Percentiles rank a stretch among this genome's conserved stretches.
These are phyloP conservation scores for Skeletonema grethae DNA, from an alignment of 108 stramenopile species.

Conservation along the genomic window DNA sequence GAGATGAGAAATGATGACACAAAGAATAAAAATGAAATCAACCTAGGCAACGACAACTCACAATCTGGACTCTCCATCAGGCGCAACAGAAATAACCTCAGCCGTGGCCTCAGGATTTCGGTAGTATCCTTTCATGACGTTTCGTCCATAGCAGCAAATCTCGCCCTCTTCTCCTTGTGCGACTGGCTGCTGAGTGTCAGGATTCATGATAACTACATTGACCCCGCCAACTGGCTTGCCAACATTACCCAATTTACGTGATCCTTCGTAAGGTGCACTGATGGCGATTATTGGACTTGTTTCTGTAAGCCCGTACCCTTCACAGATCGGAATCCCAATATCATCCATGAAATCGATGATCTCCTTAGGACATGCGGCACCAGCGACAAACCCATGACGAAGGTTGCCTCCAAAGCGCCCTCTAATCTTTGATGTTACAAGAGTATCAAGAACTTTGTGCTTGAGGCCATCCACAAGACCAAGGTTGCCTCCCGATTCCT, in stretches of 20 bases:
- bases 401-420: constrained; percentile 91
- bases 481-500: constrained; percentile 51
- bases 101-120: constrained; percentile 89
- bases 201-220: constrained; percentile 61
- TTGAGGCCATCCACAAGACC: constrained; percentile 60
- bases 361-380: constrained; percentile 89
- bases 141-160: constrained; percentile 89
- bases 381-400: constrained; percentile 84
- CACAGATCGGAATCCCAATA: constrained; percentile 90
- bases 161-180: constrained; percentile 87
- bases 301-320: constrained; percentile 89
- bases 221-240: constrained; percentile 70
- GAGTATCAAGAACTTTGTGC: constrained; percentile 65
- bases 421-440: constrained; percentile 92
- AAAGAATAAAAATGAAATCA: constrained; percentile 4
- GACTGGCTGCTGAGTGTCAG: constrained; percentile 56
- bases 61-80: constrained; percentile 86
- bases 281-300: constrained; percentile 76
- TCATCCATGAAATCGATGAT: constrained; percentile 95
- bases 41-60: constrained; percentile 35
- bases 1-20: constrained; percentile 4
- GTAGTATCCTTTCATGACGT: constrained; percentile 95
- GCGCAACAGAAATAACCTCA: constrained; percentile 87
- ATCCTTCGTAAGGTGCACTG: constrained; percentile 47
- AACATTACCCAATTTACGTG: constrained; percentile 54